These are phyloP conservation scores for Exutisphaerella laricina DNA, from an alignment of 2,329 filamentous ascomycete species.

Conservation along the genomic window DNA sequence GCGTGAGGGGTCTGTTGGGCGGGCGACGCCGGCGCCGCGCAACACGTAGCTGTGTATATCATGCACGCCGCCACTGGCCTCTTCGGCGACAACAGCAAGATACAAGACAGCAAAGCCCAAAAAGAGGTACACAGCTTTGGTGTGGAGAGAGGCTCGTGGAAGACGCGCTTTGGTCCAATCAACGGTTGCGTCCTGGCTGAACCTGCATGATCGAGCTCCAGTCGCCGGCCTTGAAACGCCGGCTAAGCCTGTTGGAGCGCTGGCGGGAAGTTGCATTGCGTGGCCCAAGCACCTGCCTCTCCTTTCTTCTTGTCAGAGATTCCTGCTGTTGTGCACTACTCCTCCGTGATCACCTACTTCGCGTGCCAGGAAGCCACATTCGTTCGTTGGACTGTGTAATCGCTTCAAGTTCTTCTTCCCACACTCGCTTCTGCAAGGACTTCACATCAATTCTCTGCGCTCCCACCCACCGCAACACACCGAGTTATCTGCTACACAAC, in stretches of 20 bases:
- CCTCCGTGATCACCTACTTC: constrained; percentile 4
- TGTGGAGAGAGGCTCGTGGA: neutral
- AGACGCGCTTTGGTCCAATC: neutral
- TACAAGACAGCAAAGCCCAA: too few species aligned
- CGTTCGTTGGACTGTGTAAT: constrained; percentile 6
- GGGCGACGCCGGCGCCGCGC: too few species aligned
- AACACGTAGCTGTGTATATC: too few species aligned
- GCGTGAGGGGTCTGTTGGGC: neutral
- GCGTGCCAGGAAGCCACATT: constrained; percentile 9
- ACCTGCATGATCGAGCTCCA: neutral
- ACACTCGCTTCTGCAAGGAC: constrained; percentile 9
- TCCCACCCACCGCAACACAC: neutral
- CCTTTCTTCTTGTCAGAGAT: constrained; percentile 10
- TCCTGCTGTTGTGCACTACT: constrained; percentile 11
- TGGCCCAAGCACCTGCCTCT: constrained; percentile 8
- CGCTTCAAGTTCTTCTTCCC: constrained; percentile 8
- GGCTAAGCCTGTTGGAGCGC: constrained; percentile 1
- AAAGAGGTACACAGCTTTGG: neutral
- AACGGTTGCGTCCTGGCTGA: neutral
- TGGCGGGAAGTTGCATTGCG: constrained; percentile 4
- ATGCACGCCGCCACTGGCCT: constrained; percentile 10
- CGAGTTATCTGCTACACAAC: constrained; percentile 6
- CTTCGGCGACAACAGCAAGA: neutral
- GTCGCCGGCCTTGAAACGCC: constrained; percentile 2
- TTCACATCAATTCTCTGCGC: constrained; percentile 5